Evolutionary conservation across 371 early-diverging fungal species (phyloP).

Genomic region (Syncephalis plumigaleata): DNA sequence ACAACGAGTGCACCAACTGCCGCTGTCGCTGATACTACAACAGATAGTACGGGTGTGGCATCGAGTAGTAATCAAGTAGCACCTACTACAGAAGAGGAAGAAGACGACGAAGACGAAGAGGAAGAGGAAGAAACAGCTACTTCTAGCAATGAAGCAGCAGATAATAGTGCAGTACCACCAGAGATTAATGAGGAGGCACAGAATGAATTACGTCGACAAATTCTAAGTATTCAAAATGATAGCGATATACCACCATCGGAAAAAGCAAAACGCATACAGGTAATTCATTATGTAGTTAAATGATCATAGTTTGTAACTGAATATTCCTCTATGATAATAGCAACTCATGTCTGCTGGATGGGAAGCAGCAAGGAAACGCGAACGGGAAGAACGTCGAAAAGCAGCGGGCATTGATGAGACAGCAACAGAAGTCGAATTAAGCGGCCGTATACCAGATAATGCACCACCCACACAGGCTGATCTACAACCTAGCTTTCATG

Average conservation of each 20-base stretch:
- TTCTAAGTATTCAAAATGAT: conserved; percentile 41
- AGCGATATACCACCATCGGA: conserved; percentile 25
- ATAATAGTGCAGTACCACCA: no score
- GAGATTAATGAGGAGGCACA: conserved; percentile 5
- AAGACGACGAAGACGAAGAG: no score
- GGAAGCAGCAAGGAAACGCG: background rate
- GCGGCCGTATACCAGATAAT: background rate
- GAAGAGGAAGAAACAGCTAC: no score
- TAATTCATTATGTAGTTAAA: conserved; percentile 6
- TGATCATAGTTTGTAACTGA: background rate
- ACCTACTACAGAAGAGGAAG: no score
- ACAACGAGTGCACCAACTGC: no score
- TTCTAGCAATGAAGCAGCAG: no score
- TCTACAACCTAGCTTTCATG: background rate
- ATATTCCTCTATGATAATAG: background rate
- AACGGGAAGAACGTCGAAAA: conserved; percentile 4
- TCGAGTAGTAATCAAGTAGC: no score
- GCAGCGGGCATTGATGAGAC: conserved; percentile 15
- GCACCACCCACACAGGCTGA: background rate
- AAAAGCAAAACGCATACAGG: conserved; percentile 56
- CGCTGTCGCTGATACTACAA: no score
- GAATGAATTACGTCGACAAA: conserved; percentile 25
- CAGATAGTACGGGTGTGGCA: no score
- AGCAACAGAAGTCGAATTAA: conserved; percentile 20
- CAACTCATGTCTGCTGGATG: background rate